These are phyloP conservation scores for Pelargonium cotyledonis DNA, from an alignment of 441 rosid genomes.

Conservation along the genomic window DNA sequence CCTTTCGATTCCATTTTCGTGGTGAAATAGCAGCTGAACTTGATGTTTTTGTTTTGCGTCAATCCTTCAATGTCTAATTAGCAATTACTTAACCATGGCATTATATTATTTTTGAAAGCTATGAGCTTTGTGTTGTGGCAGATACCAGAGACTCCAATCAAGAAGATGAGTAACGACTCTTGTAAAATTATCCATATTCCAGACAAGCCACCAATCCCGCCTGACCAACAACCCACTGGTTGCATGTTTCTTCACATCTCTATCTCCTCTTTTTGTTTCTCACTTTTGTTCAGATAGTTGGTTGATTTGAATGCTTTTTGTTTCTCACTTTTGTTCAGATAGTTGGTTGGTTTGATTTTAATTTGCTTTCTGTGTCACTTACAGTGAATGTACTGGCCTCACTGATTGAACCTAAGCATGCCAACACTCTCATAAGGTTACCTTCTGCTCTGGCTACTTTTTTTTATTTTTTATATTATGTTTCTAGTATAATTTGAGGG, in stretches of 20 bases:
- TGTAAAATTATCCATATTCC: constrained; percentile 52
- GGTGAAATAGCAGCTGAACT: too few relatives aligned
- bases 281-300: too few relatives aligned
- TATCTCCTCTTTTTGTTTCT: background rate
- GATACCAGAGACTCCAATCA: background rate
- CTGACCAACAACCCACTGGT: constrained; percentile 61
- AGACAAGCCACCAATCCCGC: constrained; percentile 39
- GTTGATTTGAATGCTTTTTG: background rate
- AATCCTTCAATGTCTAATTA: too few relatives aligned
- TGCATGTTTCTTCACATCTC: constrained; percentile 11
- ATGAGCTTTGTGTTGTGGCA: too few relatives aligned
- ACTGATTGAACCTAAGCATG: constrained; percentile 48
- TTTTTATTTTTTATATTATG: background rate
- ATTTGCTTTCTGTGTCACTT: constrained; percentile 1
- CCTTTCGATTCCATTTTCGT: too few relatives aligned
- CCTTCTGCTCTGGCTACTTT: background rate
- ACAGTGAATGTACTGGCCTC: constrained; percentile 56
- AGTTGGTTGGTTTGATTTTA: background rate
- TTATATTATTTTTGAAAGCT: too few relatives aligned
- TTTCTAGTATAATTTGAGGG: background rate
- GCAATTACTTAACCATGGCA: too few relatives aligned
- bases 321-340: background rate
- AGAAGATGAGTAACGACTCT: background rate
- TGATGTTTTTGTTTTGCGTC: too few relatives aligned
- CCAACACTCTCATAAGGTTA: constrained; percentile 57